Evolutionary conservation across 495 filamentous ascomycete species (phyloP), one percentile per base, ranked within the genome.

Genomic region (Tuber umbilicatum): DNA sequence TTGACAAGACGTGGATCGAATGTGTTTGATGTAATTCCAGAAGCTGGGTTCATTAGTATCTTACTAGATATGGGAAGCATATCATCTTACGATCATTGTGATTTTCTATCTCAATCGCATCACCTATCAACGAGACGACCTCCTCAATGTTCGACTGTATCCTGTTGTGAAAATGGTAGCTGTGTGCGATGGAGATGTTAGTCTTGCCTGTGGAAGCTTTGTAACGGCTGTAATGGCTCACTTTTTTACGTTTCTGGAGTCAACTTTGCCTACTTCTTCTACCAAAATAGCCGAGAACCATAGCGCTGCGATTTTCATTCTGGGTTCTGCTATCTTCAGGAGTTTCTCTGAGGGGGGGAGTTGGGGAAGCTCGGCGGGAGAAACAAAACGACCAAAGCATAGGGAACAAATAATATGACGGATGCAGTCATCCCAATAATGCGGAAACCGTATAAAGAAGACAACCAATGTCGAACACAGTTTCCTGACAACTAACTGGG

Each of bases 401-500:
- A 92, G 81, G 81, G 89, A 89, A 81, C 88, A 84, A 74, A 90
- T 85, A 14, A 97, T 84, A 79, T 93, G 91, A 76, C 86, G 87
- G 14, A 97, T 69, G 72, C 90, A 93, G 74, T 85, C 85, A 42
- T 85, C 85, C 92, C 93, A 97, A 5, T 87, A 85, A 38, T 87
- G 84, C 0, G 89, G 88, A 60, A 91, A 90, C 71, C 91, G 90
- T 41, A 93, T 84, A 80, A 93, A 97, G 80, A 91, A 93, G 6
- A 91, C 89, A 50, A 91, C 91, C 14, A 97, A 83, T 55, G 93
- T 92, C 37, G 91, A 89, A 78, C 93, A 94, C 37, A 97, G 86
- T 84, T 99, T 99, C 81, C 88, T 89, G 47, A 91, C 84, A 12
- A 97, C 93, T 70, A 95, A 85, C 41, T 87, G 78, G 17, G 87